These are phyloP conservation scores for Hydrangea macrophylla DNA, from an alignment of 148 eudicot genomes.

Conservation along the genomic window DNA sequence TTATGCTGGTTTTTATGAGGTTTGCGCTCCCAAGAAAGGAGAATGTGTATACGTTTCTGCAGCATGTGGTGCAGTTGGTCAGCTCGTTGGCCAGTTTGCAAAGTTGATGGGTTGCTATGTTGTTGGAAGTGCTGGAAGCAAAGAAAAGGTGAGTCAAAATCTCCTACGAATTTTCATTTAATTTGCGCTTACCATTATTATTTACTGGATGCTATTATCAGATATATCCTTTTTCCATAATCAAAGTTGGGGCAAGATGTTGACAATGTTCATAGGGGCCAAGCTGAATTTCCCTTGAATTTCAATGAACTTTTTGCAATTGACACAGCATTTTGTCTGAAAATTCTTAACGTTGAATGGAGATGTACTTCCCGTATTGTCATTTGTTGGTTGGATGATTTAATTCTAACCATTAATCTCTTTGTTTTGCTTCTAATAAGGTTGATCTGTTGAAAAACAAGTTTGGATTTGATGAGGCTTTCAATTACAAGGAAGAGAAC, in stretches of 20 bases:
- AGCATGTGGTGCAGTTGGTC: constrained; percentile 38
- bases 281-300: neutral
- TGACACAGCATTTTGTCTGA: too few species aligned
- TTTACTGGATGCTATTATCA: too few species aligned
- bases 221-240: too few species aligned
- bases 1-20: constrained; percentile 32
- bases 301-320: too few species aligned
- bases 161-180: neutral
- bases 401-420: neutral
- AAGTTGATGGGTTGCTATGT: constrained; percentile 40
- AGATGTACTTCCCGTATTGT: too few species aligned
- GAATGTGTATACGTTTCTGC: constrained; percentile 36
- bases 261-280: neutral
- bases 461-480: constrained; percentile 34
- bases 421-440: neutral
- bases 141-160: constrained; percentile 23
- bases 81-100: constrained; percentile 39
- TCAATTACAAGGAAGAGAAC: constrained; percentile 33
- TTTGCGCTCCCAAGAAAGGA: constrained; percentile 34
- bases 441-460: constrained; percentile 23
- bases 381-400: too few species aligned
- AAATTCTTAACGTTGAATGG: too few species aligned
- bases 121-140: constrained; percentile 41
- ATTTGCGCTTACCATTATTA: too few species aligned
- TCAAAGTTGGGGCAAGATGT: neutral